Conservation (phyloP, 108 stramenopile genomes). For the Pseudonitzschia delicatissima region DNA sequence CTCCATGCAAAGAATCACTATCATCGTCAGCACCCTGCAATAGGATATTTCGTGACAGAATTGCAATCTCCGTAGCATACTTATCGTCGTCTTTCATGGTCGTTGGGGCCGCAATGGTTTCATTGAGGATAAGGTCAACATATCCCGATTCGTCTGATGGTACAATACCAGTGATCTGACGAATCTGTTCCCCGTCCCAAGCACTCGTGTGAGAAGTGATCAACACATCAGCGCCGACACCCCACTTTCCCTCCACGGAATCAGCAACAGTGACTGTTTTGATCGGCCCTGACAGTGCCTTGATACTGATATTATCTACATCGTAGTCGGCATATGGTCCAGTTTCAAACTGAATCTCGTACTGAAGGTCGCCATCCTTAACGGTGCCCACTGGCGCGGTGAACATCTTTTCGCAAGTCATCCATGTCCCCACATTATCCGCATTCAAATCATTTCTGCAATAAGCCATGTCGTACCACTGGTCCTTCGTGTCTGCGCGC, state of each 20-base stretch:
- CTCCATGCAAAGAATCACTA: constrained; percentile 40
- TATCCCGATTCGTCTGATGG: constrained; percentile 18
- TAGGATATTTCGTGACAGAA: constrained; percentile 52
- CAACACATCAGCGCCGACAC: constrained; percentile 41
- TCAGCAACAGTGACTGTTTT: background rate
- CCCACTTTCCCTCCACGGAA: constrained; percentile 23
- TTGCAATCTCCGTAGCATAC: constrained; percentile 51
- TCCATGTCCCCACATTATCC: no score
- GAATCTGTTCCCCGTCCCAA: constrained; percentile 35
- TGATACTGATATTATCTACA: constrained; percentile 5
- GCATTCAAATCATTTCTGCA: no score
- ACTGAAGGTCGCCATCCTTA: background rate
- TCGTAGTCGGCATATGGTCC: background rate
- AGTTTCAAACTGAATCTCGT: constrained; percentile 1
- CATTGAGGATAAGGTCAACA: constrained; percentile 26
- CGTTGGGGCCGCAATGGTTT: constrained; percentile 33
- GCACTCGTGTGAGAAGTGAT: constrained; percentile 51
- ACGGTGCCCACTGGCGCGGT: background rate
- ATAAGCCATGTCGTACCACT: background rate
- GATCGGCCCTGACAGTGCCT: background rate
- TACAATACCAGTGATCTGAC: constrained; percentile 9
- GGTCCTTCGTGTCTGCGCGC: background rate
- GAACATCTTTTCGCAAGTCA: background rate
- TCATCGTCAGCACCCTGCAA: constrained; percentile 38
- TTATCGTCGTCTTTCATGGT: constrained; percentile 36